Conservation (phyloP, 1,284 basidiomycete genomes). For the Microbotryum lychnidis-dioicae region DNA sequence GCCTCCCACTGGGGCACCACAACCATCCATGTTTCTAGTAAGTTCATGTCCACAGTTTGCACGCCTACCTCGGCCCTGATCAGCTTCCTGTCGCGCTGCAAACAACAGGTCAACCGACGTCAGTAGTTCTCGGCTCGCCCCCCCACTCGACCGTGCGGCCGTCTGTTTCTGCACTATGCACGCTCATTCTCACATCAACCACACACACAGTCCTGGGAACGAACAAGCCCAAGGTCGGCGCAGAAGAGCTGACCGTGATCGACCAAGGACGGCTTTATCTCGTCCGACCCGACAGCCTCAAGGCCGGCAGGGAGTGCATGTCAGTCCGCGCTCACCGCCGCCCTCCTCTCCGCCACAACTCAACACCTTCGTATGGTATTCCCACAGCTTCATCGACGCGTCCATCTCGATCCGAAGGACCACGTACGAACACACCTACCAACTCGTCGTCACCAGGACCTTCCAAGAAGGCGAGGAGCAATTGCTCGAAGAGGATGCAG, state of each 20-base stretch:
- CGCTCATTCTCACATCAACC: too few species aligned
- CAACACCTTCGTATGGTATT: conserved; percentile 1
- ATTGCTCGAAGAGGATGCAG: conserved; percentile 85
- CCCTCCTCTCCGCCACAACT: too few species aligned
- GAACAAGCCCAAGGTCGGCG: neutral
- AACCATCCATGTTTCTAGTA: too few species aligned
- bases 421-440: conserved; percentile 78
- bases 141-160: too few species aligned
- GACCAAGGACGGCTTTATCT: conserved; percentile 86
- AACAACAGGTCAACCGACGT: too few species aligned
- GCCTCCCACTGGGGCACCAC: too few species aligned
- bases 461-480: conserved; percentile 95
- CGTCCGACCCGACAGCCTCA: conserved; percentile 78
- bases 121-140: too few species aligned
- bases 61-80: too few species aligned
- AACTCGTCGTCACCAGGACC: conserved; percentile 90
- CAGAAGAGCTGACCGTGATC: conserved; percentile 84
- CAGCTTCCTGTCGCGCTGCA: too few species aligned
- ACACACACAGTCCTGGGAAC: too few species aligned
- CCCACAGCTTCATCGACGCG: conserved; percentile 79
- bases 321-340: conserved; percentile 46
- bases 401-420: conserved; percentile 84
- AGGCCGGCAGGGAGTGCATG: conserved; percentile 96
- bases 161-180: too few species aligned
- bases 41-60: too few species aligned